These are phyloP conservation scores for Alternaria ventricosa DNA, from an alignment of 2,329 filamentous ascomycete genomes.

Conservation along the genomic window DNA sequence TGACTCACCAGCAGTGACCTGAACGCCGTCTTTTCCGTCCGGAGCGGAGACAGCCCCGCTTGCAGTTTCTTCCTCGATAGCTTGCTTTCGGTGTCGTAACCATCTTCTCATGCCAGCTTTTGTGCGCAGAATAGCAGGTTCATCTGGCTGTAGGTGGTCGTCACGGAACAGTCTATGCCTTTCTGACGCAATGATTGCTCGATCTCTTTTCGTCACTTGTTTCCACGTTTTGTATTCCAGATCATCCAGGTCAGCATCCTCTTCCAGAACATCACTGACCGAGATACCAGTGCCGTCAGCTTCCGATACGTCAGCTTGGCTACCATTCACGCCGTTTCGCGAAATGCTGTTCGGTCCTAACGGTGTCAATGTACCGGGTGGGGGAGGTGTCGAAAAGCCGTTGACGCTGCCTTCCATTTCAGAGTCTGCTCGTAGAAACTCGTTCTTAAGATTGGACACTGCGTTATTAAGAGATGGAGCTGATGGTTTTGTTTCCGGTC, in stretches of 20 bases:
- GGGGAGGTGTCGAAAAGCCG: constrained; percentile 84
- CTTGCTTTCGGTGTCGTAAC: constrained; percentile 77
- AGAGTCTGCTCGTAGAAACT: constrained; percentile 69
- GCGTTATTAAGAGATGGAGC: constrained; percentile 63
- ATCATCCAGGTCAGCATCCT: constrained; percentile 86
- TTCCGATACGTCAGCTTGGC: constrained; percentile 85
- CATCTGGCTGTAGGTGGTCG: constrained; percentile 83
- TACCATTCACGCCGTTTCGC: constrained; percentile 63
- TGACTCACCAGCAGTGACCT: constrained; percentile 69
- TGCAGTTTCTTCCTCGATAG: constrained; percentile 48
- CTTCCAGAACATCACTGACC: constrained; percentile 70
- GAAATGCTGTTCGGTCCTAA: constrained; percentile 71
- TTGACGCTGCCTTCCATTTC: constrained; percentile 83
- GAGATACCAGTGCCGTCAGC: constrained; percentile 75
- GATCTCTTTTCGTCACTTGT: constrained; percentile 96
- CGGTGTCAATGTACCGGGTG: constrained; percentile 78
- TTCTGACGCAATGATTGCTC: constrained; percentile 84
- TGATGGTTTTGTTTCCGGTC: constrained; percentile 74
- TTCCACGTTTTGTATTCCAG: constrained; percentile 97
- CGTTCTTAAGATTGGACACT: constrained; percentile 59
- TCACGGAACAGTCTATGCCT: constrained; percentile 85
- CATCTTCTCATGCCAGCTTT: constrained; percentile 91
- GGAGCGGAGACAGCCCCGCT: constrained; percentile 59
- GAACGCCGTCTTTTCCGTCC: constrained; percentile 56
- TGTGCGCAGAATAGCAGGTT: constrained; percentile 82